phyloP scores from a whole-genome alignment of 345 rosid genomes.

The Hirschfeldia incana region DNA sequence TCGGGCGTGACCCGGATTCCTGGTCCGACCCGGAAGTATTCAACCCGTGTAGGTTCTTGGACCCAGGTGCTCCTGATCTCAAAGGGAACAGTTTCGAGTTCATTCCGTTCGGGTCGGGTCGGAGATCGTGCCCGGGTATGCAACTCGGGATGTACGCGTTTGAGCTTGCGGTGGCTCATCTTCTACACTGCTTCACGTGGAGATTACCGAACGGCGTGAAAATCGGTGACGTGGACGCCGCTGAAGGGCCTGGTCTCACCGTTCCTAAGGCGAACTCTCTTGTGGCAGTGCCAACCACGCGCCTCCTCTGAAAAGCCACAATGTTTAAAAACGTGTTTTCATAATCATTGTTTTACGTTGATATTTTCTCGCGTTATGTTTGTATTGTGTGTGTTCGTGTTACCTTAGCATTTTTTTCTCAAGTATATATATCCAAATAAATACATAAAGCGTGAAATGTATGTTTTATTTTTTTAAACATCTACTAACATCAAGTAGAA shows the following conservation, averaged over 20 bases:
- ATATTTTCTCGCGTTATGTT: too few species aligned
- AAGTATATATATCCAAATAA: too few species aligned
- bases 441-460: too few species aligned
- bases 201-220: slow-evolving; percentile 62
- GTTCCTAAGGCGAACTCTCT: slow-evolving; percentile 58
- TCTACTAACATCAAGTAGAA: too few species aligned
- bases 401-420: too few species aligned
- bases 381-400: too few species aligned
- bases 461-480: too few species aligned
- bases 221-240: slow-evolving; percentile 55
- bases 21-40: slow-evolving; percentile 62
- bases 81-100: slow-evolving; percentile 60
- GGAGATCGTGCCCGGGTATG: slow-evolving; percentile 84
- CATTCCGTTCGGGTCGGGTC: slow-evolving; percentile 73
- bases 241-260: slow-evolving; percentile 67
- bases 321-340: not conserved
- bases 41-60: slow-evolving; percentile 56
- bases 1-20: slow-evolving; percentile 50
- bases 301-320: slow-evolving; percentile 36
- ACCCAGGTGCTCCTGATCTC: slow-evolving; percentile 49
- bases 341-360: not conserved
- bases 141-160: slow-evolving; percentile 63
- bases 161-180: slow-evolving; percentile 54
- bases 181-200: slow-evolving; percentile 74
- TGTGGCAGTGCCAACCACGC: slow-evolving; percentile 53